These are phyloP conservation scores for Termitomyces sp. DNA, from an alignment of 768 basidiomycete genomes.

Conservation along the genomic window DNA sequence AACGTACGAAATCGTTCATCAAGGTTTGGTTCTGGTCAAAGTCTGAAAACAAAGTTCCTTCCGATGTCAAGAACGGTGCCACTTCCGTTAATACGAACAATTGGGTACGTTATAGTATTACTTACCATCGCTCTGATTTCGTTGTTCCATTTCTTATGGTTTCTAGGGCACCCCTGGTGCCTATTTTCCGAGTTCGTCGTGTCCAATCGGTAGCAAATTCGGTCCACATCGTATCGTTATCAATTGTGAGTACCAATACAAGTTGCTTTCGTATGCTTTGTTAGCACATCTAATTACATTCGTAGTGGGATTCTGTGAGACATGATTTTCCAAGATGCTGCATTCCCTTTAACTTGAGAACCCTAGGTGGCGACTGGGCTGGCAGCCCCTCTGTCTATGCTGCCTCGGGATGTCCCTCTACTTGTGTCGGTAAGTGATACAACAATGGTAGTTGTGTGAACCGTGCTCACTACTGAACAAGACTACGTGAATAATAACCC, in stretches of 20 bases:
- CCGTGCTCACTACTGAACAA: conserved; percentile 14
- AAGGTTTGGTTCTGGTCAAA: conserved; percentile 73
- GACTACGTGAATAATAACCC: conserved; percentile 68
- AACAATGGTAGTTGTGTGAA: background rate
- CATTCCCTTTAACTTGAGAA: background rate
- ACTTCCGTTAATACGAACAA: conserved; percentile 38
- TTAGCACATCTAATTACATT: background rate
- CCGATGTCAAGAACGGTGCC: conserved; percentile 38
- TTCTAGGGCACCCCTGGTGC: conserved; percentile 53
- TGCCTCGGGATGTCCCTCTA: conserved; percentile 47
- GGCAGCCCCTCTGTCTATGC: conserved; percentile 34
- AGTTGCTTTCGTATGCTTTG: background rate
- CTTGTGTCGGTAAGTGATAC: conserved; percentile 44
- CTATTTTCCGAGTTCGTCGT: conserved; percentile 55
- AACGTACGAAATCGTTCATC: conserved; percentile 51
- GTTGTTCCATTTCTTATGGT: background rate
- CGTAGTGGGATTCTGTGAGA: conserved; percentile 56
- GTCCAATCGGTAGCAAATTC: conserved; percentile 52
- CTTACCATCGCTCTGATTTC: background rate
- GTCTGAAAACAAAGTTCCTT: conserved; percentile 33
- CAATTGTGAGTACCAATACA: conserved; percentile 32
- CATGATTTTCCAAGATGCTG: background rate
- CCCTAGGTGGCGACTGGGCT: conserved; percentile 54
- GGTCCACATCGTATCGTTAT: conserved; percentile 59
- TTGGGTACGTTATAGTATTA: conserved; percentile 37